A percentile compares a stretch with the other conserved stretches of the same genome.
Evolutionary conservation across 139 green algal species (phyloP).

Genomic region (Chlorella sp.): DNA sequence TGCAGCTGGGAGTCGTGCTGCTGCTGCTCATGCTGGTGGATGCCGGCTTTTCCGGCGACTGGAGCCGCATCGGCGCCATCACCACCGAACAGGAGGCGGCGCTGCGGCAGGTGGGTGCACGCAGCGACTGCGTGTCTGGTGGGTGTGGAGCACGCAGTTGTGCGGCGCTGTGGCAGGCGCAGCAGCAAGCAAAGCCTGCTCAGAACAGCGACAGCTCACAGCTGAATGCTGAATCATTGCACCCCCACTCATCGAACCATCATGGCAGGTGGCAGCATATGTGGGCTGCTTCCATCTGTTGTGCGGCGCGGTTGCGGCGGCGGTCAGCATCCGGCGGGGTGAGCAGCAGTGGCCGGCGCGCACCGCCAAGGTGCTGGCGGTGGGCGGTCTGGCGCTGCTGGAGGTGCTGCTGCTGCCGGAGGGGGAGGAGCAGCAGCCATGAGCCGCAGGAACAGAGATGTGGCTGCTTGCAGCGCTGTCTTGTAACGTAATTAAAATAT

Average conservation of each 20-base stretch:
- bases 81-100: slow-evolving; percentile 38
- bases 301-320: not conserved
- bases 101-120: slow-evolving; percentile 21
- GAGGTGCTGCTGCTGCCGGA: slow-evolving; percentile 31
- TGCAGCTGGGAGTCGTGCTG: slow-evolving; percentile 17
- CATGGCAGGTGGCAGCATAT: not conserved
- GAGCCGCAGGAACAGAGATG: not conserved
- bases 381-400: slow-evolving; percentile 18
- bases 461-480: too few species aligned
- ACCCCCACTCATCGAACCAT: too few species aligned
- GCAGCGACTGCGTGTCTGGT: too few species aligned
- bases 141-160: too few species aligned
- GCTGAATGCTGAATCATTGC: too few species aligned
- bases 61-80: slow-evolving; percentile 57
- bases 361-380: slow-evolving; percentile 19
- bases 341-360: not conserved
- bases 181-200: too few species aligned
- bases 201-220: too few species aligned
- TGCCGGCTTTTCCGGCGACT: slow-evolving; percentile 55
- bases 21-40: slow-evolving; percentile 46
- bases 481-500: too few species aligned
- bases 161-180: too few species aligned
- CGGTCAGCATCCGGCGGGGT: slow-evolving; percentile 7
- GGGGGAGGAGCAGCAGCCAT: not conserved
- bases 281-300: slow-evolving; percentile 26